Percentiles rank a stretch among this genome's conserved stretches.
Evolutionary conservation across 2,329 filamentous ascomycete genomes (phyloP).

Genomic region (Monosporascus sp.): DNA sequence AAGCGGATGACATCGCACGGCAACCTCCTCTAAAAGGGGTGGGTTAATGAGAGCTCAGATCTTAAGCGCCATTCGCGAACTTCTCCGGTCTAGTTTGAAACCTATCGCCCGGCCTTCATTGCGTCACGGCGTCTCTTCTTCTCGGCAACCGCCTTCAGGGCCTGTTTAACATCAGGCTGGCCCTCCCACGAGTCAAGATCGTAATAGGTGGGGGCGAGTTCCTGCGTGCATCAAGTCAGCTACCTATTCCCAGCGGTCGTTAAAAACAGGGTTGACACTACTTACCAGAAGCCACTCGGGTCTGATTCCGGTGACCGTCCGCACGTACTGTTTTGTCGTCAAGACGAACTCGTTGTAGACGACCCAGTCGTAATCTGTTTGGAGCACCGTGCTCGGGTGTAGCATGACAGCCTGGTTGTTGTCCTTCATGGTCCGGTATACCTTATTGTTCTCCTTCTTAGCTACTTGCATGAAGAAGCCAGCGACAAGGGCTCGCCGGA

Average conservation of each 20-base stretch:
- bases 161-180: slow-evolving; percentile 80
- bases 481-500: slow-evolving; percentile 81
- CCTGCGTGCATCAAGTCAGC: slow-evolving; percentile 47
- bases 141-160: slow-evolving; percentile 52
- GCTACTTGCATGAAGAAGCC: slow-evolving; percentile 99
- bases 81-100: too few species aligned
- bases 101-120: slow-evolving; percentile 42
- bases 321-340: slow-evolving; percentile 96
- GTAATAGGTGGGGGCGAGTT: slow-evolving; percentile 92
- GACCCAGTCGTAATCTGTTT: slow-evolving; percentile 90
- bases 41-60: too few species aligned
- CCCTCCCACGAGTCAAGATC: slow-evolving; percentile 70
- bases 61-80: too few species aligned
- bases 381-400: slow-evolving; percentile 87
- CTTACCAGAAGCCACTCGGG: slow-evolving; percentile 90
- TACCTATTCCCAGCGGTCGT: neutral
- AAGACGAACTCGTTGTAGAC: slow-evolving; percentile 98
- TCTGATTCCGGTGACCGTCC: slow-evolving; percentile 85
- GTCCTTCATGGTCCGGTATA: slow-evolving; percentile 94
- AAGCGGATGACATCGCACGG: too few species aligned
- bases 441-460: slow-evolving; percentile 84
- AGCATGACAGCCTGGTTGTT: slow-evolving; percentile 90
- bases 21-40: too few species aligned
- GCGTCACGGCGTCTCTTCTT: slow-evolving; percentile 57
- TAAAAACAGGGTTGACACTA: slow-evolving; percentile 2